A percentile compares a stretch with the other conserved stretches of the same genome.
phyloP scores from a whole-genome alignment of 176 grass and related monocot genomes.

The Oryza australiensis region DNA sequence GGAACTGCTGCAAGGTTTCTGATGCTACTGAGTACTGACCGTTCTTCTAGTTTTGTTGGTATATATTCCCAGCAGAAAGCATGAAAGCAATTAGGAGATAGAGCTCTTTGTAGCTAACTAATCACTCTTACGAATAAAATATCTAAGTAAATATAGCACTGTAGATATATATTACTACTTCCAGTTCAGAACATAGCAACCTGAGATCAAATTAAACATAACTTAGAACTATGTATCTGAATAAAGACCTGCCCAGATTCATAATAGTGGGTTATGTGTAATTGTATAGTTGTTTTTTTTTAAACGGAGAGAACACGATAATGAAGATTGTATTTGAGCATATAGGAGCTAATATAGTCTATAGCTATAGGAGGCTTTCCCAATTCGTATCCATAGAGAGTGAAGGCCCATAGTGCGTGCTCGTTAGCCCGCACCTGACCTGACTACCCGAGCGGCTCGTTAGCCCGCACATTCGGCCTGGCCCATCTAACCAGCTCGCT shows the following conservation, averaged over 20 bases:
- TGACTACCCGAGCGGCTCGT: too few relatives aligned
- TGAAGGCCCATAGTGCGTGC: too few relatives aligned
- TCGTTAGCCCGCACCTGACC: too few relatives aligned
- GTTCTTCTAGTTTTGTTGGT: not conserved
- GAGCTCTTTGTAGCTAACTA: not conserved
- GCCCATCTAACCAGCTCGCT: not conserved
- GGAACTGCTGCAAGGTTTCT: not conserved
- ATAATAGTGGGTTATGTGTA: too few relatives aligned
- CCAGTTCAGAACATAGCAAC: too few relatives aligned
- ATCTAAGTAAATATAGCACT: not conserved
- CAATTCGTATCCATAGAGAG: not conserved
- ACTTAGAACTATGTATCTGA: too few relatives aligned
- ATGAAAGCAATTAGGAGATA: not conserved
- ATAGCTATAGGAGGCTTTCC: not conserved
- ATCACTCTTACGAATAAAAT: not conserved
- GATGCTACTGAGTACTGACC: not conserved
- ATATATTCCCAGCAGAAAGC: not conserved
- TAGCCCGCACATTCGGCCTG: not conserved
- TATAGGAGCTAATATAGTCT: not conserved
- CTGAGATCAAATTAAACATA: too few relatives aligned
- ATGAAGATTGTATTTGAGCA: not conserved
- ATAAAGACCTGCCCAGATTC: too few relatives aligned
- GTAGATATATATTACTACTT: too few relatives aligned
- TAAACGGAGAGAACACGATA: too few relatives aligned
- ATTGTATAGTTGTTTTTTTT: too few relatives aligned